Evolutionary conservation across 176 grass and related monocot genomes (phyloP).

Genomic region (Puccinellia tenuiflora): DNA sequence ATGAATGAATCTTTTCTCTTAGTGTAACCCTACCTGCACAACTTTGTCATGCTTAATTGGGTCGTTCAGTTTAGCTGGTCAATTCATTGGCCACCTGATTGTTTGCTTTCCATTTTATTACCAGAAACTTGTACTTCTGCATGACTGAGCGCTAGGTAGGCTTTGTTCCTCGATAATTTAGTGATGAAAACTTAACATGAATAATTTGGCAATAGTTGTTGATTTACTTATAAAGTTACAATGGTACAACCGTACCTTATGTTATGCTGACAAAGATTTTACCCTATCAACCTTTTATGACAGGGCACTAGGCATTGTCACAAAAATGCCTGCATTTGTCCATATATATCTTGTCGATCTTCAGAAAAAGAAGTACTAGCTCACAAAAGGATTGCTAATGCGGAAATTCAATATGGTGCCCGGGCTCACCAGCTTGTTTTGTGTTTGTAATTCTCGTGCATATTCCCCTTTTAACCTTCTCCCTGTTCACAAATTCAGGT

Average conservation of each 20-base stretch:
- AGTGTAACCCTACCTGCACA: neutral
- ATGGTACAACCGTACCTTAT: neutral
- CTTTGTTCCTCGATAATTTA: neutral
- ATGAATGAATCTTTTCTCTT: neutral
- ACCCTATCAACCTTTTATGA: neutral
- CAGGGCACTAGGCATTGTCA: neutral
- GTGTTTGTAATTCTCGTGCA: neutral
- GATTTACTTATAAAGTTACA: neutral
- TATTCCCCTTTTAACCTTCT: neutral
- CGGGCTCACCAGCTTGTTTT: too few species aligned
- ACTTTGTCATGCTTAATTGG: neutral
- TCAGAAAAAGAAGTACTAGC: neutral
- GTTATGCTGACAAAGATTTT: neutral
- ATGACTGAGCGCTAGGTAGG: neutral
- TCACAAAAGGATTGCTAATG: neutral
- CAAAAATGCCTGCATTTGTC: neutral
- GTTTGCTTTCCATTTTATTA: neutral
- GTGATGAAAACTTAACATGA: neutral
- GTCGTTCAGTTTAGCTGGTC: neutral
- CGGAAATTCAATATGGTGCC: too few species aligned
- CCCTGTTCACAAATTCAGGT: neutral
- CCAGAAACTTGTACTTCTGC: neutral
- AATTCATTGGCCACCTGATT: neutral
- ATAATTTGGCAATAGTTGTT: neutral
- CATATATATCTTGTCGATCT: neutral